Evolutionary conservation across 2,329 filamentous ascomycete genomes (phyloP), one percentile per base, ranked within the genome.

Genomic region (Botryotinia globosa): DNA sequence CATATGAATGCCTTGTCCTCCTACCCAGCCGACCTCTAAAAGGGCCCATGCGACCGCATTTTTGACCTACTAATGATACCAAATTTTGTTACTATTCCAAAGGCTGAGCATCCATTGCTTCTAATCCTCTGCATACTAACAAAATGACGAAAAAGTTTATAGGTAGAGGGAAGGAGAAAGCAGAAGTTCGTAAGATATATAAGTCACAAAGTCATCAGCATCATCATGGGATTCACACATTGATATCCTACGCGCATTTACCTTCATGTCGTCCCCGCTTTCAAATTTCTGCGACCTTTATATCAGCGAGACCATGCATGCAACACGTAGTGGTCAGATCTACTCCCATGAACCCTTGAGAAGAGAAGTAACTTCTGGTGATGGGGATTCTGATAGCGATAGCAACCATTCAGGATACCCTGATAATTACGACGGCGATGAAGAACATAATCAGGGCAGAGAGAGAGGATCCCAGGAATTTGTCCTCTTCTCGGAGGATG

Each of bases 201-300:
- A 78, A 77, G 64, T 69, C 32, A 64, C 70, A 72, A 64, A 72
- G 32, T 72, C 70, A 64, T 70, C 77, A 74, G 66, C 73, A 79
- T 79, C 77, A 74, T 68, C 71, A 79, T 80, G 76, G 63, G 29
- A 72, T 72, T 48, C 2, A 37, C 42, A 64, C 51, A 74, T 54
- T 65, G 71, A 69, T 72, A 37, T 44, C 61, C 75, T 48, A 71
- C 64, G 54, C 59, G 45, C 68, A 44, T 58, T 67, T 69, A 75
- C 73, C 74, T 75, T 75, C 75, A 80, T 80, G 79, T 79, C 78
- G 76, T 73, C 76, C 56, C 77, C 79, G 71, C 74, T 76, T 68
- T 74, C 77, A 22, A 75, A 75, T 73, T 80, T 80, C 73, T 76
- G 75, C 74, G 77, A 79, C 74, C 78, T 80, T 68, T 77, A 78